phyloP scores from a whole-genome alignment of 176 grass and related monocot genomes.

The Puya raimondii region DNA sequence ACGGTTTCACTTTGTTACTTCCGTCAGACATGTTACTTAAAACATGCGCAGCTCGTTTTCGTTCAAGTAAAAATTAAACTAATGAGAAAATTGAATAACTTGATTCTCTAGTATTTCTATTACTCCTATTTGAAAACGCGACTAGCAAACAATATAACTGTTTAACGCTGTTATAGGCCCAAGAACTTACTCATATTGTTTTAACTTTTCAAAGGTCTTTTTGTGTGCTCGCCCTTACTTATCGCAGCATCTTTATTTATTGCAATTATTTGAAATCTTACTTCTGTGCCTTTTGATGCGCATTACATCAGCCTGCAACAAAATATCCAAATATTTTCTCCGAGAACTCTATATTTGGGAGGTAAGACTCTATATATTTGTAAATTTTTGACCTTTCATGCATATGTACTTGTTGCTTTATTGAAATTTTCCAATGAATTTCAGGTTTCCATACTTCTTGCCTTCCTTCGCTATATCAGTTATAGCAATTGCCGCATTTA shows the following conservation, averaged over 20 bases:
- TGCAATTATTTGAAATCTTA: not conserved
- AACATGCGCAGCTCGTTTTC: too few relatives aligned
- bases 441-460: slow-evolving; percentile 69
- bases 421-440: slow-evolving; percentile 12
- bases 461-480: slow-evolving; percentile 55
- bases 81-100: too few relatives aligned
- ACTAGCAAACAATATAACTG: too few relatives aligned
- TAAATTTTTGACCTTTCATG: not conserved
- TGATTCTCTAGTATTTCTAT: too few relatives aligned
- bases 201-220: too few relatives aligned
- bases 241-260: not conserved
- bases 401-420: not conserved
- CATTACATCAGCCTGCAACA: slow-evolving; percentile 40
- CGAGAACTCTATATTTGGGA: slow-evolving; percentile 51
- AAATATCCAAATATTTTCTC: slow-evolving; percentile 51
- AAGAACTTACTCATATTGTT: too few relatives aligned
- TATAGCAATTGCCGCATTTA: slow-evolving; percentile 40
- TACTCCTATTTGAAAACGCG: too few relatives aligned
- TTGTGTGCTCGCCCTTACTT: too few relatives aligned
- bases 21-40: too few relatives aligned
- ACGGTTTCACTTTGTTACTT: slow-evolving; percentile 1
- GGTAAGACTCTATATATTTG: slow-evolving; percentile 18
- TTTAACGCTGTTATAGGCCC: too few relatives aligned
- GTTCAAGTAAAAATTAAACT: too few relatives aligned
- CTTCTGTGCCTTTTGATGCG: not conserved